Evolutionary conservation across 1,284 basidiomycete genomes (phyloP), one percentile per base, ranked within the genome.

Genomic region (Ganoderma sinense): DNA sequence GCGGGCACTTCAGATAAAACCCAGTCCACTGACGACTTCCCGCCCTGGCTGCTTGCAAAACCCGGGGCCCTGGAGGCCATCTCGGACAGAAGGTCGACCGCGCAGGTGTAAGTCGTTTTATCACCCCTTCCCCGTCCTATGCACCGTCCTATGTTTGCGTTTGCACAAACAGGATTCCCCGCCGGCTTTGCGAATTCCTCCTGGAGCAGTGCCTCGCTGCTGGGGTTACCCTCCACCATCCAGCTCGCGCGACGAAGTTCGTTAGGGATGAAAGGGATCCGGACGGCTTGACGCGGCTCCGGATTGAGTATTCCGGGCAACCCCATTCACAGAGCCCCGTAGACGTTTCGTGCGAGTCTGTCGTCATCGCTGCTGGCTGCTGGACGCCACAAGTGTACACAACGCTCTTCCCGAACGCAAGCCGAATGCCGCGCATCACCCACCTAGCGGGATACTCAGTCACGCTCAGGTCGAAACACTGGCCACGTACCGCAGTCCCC

Each of bases 351-450:
- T 80, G 83, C 80, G 70, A 86, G 82, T 76, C 80, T 26, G 77
- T 91, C 36, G 83, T 91, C 36, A 77, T 92, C 67, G 82, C 88
- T 7, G 87, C 88, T 2, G 89, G 90, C 1, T 90, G 90, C 4
- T 92, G 90, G 90, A 89, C 89, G 0, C 89, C 89, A 0, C 77
- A 78, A 58, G 82, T 91, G 10, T 82, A 88, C 51, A 73, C 77
- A 29, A 78, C 83, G 66, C 81, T 92, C 31, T 84, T 90, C 70
- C 84, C 87, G 2, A 72, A 79, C 64, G 78, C 80, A 39, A 71
- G 69, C 59, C 74, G 76, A 53, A 74, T 78, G n/a, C 79, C 80
- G 31, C 75, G 77, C 31, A 76, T 81, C 66, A 75, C 75, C 29
- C 75, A 77, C 51, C 77, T 79, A 70, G 80, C 79, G 8, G 81